Evolutionary conservation across 169 alveolate species (phyloP), one percentile per base, ranked within the genome.

Genomic region (Plasmodium fragile): DNA sequence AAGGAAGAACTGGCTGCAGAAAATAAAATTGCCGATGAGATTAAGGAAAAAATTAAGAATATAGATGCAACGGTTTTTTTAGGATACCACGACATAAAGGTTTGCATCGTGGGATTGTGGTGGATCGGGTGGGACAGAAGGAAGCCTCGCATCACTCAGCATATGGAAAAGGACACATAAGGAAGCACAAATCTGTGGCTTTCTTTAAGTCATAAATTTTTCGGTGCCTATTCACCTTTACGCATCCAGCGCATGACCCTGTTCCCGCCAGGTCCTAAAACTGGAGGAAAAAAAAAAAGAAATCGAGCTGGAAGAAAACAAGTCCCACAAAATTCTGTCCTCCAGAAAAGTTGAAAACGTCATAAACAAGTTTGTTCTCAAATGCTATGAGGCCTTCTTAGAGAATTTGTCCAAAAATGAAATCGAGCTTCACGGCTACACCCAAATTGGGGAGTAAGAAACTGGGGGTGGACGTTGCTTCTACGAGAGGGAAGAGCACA

Each of bases 81-180:
- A 10, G 93, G 93, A 4, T 85, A 85, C 41, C 93, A 85, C 39
- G 93, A 85, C 41, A 73, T 85, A 73, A 85, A 85, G 93, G 93
- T 85, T 43, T 28, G n/a, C 32, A 49, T 16, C 25, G 32, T 69
- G 30, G 36, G n/a, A 22, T 25, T 28, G 75, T 65, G 75, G n/a
- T 18, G 30, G 36, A 65, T 11, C n/a, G 75, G 30, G 41, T 28
- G 18, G 25, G 22, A 22, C 1, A 65, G 30, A 65, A 59, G 32
- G 18, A 59, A 18, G 32, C 5, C 73, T 13, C n/a, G 10, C 34
- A 59, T 6, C 0, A 0, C 32, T 0, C 36, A 77, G 18, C 4
- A 65, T 16, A n/a, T 39, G 45, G 18, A 82, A 39, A 36, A 78
- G 53, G 30, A 78, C 41, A 43, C 41, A 78, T 41, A 18, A 32